phyloP scores from a whole-genome alignment of 2,329 filamentous ascomycete genomes.

The Teratosphaeria zuluensis region DNA sequence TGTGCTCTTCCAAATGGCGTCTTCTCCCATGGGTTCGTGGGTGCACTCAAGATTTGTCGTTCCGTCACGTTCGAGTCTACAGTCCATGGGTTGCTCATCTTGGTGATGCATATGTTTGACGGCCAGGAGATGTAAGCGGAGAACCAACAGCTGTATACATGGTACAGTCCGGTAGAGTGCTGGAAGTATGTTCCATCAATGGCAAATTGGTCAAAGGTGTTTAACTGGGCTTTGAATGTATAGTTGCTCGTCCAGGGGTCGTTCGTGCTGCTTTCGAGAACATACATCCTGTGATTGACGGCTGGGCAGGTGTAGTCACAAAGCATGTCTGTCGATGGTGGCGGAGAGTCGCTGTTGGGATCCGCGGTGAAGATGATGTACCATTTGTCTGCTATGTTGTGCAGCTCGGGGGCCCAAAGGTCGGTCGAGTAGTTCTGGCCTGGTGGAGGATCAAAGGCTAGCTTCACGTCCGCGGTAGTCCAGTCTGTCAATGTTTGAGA shows the following conservation, averaged over 20 bases:
- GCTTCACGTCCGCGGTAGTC: constrained; percentile 34
- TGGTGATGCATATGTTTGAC: constrained; percentile 44
- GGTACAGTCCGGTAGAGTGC: constrained; percentile 31
- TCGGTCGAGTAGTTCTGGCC: constrained; percentile 38
- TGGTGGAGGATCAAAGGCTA: constrained; percentile 33
- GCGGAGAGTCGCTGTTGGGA: constrained; percentile 35
- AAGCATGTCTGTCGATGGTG: constrained; percentile 39
- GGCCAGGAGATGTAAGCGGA: constrained; percentile 41
- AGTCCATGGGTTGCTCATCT: constrained; percentile 39
- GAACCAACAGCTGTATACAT: constrained; percentile 35
- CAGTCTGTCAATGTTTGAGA: constrained; percentile 35
- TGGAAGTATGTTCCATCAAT: constrained; percentile 46
- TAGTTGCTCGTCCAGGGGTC: constrained; percentile 39
- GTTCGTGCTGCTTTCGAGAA: constrained; percentile 33
- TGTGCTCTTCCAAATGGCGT: constrained; percentile 38
- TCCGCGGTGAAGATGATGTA: constrained; percentile 46
- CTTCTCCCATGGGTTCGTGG: constrained; percentile 42
- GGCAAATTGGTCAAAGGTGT: constrained; percentile 43
- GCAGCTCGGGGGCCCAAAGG: constrained; percentile 39
- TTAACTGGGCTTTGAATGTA: constrained; percentile 38
- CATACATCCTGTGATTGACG: constrained; percentile 44
- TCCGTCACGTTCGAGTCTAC: constrained; percentile 37
- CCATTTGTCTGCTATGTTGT: constrained; percentile 38
- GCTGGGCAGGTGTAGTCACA: constrained; percentile 42
- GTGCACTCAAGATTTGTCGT: constrained; percentile 38